phyloP scores from a whole-genome alignment of 805 yeast genomes.

The Candida maesae region DNA sequence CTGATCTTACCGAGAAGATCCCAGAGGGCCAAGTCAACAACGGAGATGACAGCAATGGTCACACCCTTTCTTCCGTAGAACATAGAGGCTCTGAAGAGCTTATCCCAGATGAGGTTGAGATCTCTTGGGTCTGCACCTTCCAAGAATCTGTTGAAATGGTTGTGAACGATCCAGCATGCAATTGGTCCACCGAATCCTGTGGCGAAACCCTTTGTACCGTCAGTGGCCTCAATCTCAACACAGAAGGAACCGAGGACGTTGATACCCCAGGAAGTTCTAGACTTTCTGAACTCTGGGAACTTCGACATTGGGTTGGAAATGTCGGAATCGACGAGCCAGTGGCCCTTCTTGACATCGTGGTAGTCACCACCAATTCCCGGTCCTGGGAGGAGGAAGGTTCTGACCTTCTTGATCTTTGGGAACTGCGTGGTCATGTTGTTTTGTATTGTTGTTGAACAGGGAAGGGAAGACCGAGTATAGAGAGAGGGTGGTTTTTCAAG shows the following conservation, averaged over 20 bases:
- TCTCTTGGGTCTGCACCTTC: constrained; percentile 46
- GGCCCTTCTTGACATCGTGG: constrained; percentile 46
- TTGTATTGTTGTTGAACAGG: background rate
- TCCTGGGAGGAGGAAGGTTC: constrained; percentile 40
- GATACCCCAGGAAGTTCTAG: constrained; percentile 47
- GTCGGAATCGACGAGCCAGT: constrained; percentile 45
- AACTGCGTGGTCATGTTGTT: constrained; percentile 31
- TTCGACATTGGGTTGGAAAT: constrained; percentile 49
- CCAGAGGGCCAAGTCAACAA: constrained; percentile 48
- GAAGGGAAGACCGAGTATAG: background rate
- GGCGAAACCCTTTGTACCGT: constrained; percentile 47
- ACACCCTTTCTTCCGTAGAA: constrained; percentile 49
- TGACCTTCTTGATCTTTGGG: constrained; percentile 41
- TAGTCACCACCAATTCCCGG: constrained; percentile 50
- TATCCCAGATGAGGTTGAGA: constrained; percentile 43
- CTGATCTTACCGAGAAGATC: constrained; percentile 47
- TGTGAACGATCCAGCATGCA: constrained; percentile 44
- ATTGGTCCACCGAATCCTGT: constrained; percentile 52
- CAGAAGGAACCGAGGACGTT: constrained; percentile 48
- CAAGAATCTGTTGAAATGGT: constrained; percentile 44
- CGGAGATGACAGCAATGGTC: constrained; percentile 44
- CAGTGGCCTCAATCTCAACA: constrained; percentile 44
- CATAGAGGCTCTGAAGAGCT: constrained; percentile 46
- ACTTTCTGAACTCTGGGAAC: constrained; percentile 40
- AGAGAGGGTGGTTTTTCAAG: no score